phyloP scores from a whole-genome alignment of 768 basidiomycete species.

The Lyophyllum atratum region DNA sequence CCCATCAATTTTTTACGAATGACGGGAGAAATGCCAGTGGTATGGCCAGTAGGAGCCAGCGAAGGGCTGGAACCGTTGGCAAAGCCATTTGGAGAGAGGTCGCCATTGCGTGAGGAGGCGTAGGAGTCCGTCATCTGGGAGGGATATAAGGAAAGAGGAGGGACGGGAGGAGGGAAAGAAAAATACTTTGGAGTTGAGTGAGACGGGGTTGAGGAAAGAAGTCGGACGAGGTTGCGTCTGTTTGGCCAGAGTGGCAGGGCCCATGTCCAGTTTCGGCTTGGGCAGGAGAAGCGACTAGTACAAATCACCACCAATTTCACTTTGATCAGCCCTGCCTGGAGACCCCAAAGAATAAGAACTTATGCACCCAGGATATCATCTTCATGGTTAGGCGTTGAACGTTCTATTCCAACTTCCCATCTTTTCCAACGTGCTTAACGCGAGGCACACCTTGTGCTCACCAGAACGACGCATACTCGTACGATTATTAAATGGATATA shows the following conservation, averaged over 20 bases:
- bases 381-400: slow-evolving; percentile 22
- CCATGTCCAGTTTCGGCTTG: slow-evolving; percentile 47
- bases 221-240: slow-evolving; percentile 48
- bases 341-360: not conserved
- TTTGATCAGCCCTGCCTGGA: slow-evolving; percentile 4
- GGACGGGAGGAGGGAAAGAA: slow-evolving; percentile 31
- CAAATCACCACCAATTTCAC: not conserved
- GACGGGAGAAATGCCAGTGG: slow-evolving; percentile 44
- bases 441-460: slow-evolving; percentile 2
- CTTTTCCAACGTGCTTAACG: slow-evolving; percentile 8
- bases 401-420: not conserved
- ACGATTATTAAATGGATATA: not conserved
- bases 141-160: slow-evolving; percentile 27
- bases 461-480: not conserved
- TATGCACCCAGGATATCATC: slow-evolving; percentile 30
- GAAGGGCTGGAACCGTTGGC: slow-evolving; percentile 69
- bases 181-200: slow-evolving; percentile 56
- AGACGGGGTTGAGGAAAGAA: slow-evolving; percentile 55
- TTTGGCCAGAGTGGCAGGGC: slow-evolving; percentile 45
- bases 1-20: slow-evolving; percentile 93
- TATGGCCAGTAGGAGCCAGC: slow-evolving; percentile 39
- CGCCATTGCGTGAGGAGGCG: slow-evolving; percentile 65
- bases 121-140: slow-evolving; percentile 77
- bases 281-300: slow-evolving; percentile 47
- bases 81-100: slow-evolving; percentile 58